Evolutionary conservation across 2,329 filamentous ascomycete species (phyloP), one percentile per base, ranked within the genome.

Genomic region (Tolypocladium tundrense): DNA sequence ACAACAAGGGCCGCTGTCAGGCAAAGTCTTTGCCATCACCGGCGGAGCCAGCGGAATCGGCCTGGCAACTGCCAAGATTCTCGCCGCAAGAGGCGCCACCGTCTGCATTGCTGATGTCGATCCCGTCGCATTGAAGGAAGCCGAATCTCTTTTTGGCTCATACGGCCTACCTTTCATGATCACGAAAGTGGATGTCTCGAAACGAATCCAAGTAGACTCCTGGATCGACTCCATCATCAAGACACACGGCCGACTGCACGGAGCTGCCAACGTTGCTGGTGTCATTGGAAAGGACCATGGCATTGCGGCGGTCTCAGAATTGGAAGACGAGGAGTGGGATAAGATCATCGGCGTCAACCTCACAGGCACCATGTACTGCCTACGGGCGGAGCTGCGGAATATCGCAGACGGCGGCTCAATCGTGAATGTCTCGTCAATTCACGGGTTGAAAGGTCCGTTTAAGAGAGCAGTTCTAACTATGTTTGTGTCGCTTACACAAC

Each of bases 361-460:
- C 53, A 79, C 75, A 2, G 77, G 77, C 2, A 73, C 71, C 50
- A 79, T 79, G 76, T 77, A 78, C 64, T 79, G 77, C 61, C 60
- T 79, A 61, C 70, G 76, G 41, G 75, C 75, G 10, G 65, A 76
- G 65, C 68, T 78, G 48, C 66, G 66, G 42, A 73, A 74, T 45
- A 74, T 83, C 53, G 71, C 72, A 1, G 70, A 77, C n/a, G 75
- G 77, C 1, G 80, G 80, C 1, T 81, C 80, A 61, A 83, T 85
- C 64, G 82, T 85, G 58, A 84, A 82, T 65, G 73, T 79, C 35
- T 73, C 76, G n/a, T 81, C 76, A 42, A 77, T 83, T 52, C 75
- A 79, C 42, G 80, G 80, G 41, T 62, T 69, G 11, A 67, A 73
- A 27, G 68, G 69, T 63, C 65, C 57, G 55, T 8, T 19, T 10